Evolutionary conservation across 1,284 basidiomycete genomes (phyloP), one percentile per base, ranked within the genome.

Genomic region (Coniferiporia weirii): DNA sequence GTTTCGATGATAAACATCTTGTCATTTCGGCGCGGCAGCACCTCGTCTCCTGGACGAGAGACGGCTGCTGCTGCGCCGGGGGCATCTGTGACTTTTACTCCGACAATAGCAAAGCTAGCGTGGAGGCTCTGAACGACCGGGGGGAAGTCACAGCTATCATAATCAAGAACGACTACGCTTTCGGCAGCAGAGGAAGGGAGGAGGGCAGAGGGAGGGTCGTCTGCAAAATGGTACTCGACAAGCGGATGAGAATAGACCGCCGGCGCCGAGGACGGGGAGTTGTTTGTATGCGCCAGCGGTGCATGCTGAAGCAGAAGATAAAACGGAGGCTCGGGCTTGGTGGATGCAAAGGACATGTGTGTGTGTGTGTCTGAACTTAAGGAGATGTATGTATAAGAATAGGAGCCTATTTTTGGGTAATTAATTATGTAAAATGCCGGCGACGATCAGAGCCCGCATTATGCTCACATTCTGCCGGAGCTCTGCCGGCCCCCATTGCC

Each of bases 171-270:
- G 2, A 92, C 73, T 27, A 91, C 82, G 65, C 85, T 85, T 68
- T 89, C 85, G 46, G 79, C 76, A 8, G 79, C 73, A 46, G 75
- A 75, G 46, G 73, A 76, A 12, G 87, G 85, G 35, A 89, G 72
- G 7, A 91, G 70, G 9, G 79, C 70, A 20, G 80, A 70, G 1
- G 87, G 84, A 0, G 83, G 77, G 67, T 92, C 89, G 65, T 92
- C 89, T 22, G 82, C 80, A 68, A 89, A 92, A 65, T 88, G 85
- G 68, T 91, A 91, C 66, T 91, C 85, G n/a, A 92, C 83, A 53
- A 75, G 70, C 5, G 87, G 86, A 67, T 92, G 89, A n/a, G 77
- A 72, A 60, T 91, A 79, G 32, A 71, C 77, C 1, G 78, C 75
- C 27, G 71, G 71, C 10, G 74, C 66, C 60, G 60, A 61, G 62